Evolutionary conservation across 352 stramenopile species (phyloP).

Genomic region (Phytophthora citricola): DNA sequence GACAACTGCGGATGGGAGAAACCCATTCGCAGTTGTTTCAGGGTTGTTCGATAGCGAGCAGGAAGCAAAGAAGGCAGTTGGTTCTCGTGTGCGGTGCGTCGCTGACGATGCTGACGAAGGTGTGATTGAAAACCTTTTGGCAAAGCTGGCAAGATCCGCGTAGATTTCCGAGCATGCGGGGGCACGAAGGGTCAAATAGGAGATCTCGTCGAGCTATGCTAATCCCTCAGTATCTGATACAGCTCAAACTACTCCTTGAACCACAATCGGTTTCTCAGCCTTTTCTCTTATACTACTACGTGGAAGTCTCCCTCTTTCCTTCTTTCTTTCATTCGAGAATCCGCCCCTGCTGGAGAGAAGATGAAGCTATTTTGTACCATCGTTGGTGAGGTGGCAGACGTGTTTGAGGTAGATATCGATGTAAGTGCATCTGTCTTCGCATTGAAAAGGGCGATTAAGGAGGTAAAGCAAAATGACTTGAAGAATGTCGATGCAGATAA

Average conservation of each 20-base stretch:
- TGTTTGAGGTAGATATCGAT: slow-evolving; percentile 42
- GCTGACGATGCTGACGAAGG: slow-evolving; percentile 39
- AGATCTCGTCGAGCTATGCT: slow-evolving; percentile 40
- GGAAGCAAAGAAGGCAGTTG: slow-evolving; percentile 45
- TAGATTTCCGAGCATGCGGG: slow-evolving; percentile 48
- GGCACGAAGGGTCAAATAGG: slow-evolving; percentile 59
- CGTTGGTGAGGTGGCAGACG: neutral
- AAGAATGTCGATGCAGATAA: neutral
- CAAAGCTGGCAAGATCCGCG: slow-evolving; percentile 78
- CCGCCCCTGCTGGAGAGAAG: too few species aligned
- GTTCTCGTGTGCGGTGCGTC: slow-evolving; percentile 29
- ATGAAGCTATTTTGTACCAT: neutral
- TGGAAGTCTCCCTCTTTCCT: too few species aligned
- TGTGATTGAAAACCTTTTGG: slow-evolving; percentile 72
- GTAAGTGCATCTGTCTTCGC: neutral
- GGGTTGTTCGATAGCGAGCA: slow-evolving; percentile 61
- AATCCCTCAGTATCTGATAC: too few species aligned
- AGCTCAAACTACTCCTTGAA: too few species aligned
- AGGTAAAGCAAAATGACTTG: neutral
- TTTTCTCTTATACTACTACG: too few species aligned
- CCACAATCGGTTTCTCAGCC: too few species aligned
- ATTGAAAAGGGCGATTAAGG: neutral
- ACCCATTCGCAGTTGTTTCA: slow-evolving; percentile 67
- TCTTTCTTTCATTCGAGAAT: too few species aligned
- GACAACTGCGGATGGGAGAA: slow-evolving; percentile 63